These are phyloP conservation scores for Silene uniflora DNA, from an alignment of 148 eudicot species.

Conservation along the genomic window DNA sequence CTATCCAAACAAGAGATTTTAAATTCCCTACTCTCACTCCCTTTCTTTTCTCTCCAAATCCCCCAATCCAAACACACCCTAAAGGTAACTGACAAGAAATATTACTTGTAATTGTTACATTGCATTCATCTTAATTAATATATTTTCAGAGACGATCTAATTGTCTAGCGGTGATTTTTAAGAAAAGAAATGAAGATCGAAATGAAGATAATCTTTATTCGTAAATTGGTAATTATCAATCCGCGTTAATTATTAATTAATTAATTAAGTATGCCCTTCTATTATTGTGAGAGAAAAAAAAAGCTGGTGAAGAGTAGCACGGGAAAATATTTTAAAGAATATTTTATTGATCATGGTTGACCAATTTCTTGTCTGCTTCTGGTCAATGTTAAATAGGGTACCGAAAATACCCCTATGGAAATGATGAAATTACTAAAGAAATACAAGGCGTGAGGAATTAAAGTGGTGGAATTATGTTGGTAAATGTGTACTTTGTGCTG, in stretches of 20 bases:
- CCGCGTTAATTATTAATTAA: background rate
- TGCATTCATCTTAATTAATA: too few species aligned
- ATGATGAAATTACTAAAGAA: constrained; percentile 1
- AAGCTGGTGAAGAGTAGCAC: constrained; percentile 28
- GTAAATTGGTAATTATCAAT: too few species aligned
- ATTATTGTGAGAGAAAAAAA: background rate
- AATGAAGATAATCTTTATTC: too few species aligned
- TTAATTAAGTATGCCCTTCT: background rate
- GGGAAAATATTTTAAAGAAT: constrained; percentile 15
- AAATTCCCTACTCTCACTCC: too few species aligned
- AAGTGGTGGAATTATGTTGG: constrained; percentile 20
- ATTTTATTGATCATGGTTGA: constrained; percentile 19
- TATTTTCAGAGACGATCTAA: too few species aligned
- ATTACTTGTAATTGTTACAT: too few species aligned
- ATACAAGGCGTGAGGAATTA: constrained; percentile 16
- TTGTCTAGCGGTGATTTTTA: too few species aligned
- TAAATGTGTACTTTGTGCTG: constrained; percentile 21
- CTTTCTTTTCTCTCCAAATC: too few species aligned
- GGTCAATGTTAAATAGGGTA: background rate
- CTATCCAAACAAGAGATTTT: too few species aligned
- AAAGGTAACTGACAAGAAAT: too few species aligned
- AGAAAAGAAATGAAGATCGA: too few species aligned
- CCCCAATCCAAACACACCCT: too few species aligned
- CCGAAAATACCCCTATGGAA: constrained; percentile 13
- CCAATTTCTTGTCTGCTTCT: constrained; percentile 26